Evolutionary conservation across 2,329 filamentous ascomycete species (phyloP).

Genomic region (Aspergillus ustus): DNA sequence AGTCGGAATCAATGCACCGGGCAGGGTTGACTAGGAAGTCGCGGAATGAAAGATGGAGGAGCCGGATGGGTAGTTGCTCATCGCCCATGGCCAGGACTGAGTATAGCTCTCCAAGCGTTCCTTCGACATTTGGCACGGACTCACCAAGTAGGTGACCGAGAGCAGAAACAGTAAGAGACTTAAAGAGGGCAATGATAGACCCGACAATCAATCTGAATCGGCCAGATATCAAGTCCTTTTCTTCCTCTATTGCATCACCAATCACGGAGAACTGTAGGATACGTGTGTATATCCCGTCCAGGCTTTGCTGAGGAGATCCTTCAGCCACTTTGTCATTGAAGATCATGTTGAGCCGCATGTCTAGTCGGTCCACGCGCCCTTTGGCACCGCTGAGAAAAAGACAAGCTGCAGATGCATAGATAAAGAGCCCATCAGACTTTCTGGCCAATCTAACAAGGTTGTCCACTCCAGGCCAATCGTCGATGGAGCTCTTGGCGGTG

Average conservation of each 20-base stretch:
- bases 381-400: background rate
- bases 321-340: background rate
- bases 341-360: background rate
- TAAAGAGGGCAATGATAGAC: background rate
- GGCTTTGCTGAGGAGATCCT: background rate
- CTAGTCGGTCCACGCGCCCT: background rate
- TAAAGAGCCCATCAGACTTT: background rate
- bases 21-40: background rate
- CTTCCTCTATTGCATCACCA: background rate
- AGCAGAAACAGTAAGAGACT: background rate
- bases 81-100: background rate
- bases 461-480: background rate
- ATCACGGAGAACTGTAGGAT: background rate
- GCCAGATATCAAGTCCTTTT: background rate
- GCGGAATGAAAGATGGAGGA: conserved; percentile 13
- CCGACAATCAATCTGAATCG: background rate
- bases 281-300: background rate
- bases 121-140: no score
- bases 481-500: background rate
- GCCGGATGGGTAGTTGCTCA: background rate
- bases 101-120: background rate
- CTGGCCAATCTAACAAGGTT: background rate
- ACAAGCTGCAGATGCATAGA: background rate
- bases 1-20: background rate
- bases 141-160: no score